These are phyloP conservation scores for Cantharellus anzutake DNA, from an alignment of 768 basidiomycete species.

Conservation along the genomic window DNA sequence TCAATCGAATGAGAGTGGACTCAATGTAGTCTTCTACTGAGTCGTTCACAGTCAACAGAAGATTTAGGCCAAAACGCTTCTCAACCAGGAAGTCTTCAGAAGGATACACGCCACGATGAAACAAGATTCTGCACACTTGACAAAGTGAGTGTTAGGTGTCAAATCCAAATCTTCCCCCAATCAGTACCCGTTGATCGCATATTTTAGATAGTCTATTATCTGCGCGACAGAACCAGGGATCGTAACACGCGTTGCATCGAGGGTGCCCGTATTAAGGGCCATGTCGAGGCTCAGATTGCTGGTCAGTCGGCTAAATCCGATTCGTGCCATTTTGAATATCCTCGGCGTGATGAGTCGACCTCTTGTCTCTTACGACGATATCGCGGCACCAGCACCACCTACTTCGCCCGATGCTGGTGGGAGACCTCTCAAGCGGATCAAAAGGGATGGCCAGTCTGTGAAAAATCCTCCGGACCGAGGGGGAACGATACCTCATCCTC, in stretches of 20 bases:
- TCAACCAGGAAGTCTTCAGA: background rate
- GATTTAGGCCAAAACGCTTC: slow-evolving; percentile 2
- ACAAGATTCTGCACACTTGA: background rate
- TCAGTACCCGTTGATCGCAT: background rate
- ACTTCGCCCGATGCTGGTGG: background rate
- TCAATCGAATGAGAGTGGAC: background rate
- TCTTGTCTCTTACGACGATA: slow-evolving; percentile 1
- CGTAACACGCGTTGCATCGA: background rate
- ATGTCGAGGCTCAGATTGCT: background rate
- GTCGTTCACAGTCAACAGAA: background rate
- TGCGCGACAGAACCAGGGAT: background rate
- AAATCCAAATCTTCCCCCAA: background rate
- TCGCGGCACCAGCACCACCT: background rate
- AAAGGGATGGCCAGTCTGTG: background rate
- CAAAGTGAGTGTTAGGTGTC: background rate
- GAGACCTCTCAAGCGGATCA: background rate
- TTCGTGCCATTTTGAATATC: background rate
- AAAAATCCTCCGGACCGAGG: background rate
- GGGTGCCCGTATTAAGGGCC: too few relatives aligned
- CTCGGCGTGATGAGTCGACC: background rate
- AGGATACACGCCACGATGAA: slow-evolving; percentile 1
- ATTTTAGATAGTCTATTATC: background rate
- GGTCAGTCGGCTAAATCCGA: background rate
- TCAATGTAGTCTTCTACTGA: background rate
- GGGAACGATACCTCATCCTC: background rate